Base-by-base conservation (phyloP, 805 yeast species). In the Yamadazyma phyllophila region DNA sequence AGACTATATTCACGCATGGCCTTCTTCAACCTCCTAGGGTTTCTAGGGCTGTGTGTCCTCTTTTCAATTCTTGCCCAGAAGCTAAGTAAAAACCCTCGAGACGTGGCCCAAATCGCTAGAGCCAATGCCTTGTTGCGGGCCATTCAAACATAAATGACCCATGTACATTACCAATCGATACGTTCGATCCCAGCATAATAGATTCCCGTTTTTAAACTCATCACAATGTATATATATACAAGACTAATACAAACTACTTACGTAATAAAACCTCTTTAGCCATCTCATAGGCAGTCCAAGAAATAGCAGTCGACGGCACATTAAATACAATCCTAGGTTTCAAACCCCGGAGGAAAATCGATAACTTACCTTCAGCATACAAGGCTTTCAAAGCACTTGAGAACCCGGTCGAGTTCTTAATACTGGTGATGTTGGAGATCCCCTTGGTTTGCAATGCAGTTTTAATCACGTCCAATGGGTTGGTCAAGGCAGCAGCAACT, bases 261-360 rank as follows among this genome's bases (percentile, higher is more conserved):
- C 56, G 61, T 36, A 77, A 61, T 58, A 83, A 66, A 53, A 84
- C 74, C 54, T 80, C 83, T 67, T 92, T 92, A 36, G 97, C 97
- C 92, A 91, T 88, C 65, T 92, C 99, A 66, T 92, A 92, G 24
- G 96, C 88, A 1, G 98, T 92, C 98, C 98, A 92, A 53, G 96
- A 83, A 50, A 92, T 90, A 15, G 98, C 98, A 7, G 98, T 92
- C 38, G 95, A 83, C 16, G 99, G 99, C 62, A 92, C 90, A 65
- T 90, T 90, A 54, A 94, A 86, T 27, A 92, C 82, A 45, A 94
- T 82, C 66, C 99, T 81, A 38, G 99, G 97, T 59, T 84, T 82
- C 58, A 89, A 73, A 14, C 99, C 99, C 55, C 96, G 77, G 58
- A 77, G 61, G 63, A 94, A 94, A 0, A 96, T 94, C 14, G 56